Base-by-base conservation (phyloP, 2,329 filamentous ascomycete genomes). In the Blastomyces parvus region DNA sequence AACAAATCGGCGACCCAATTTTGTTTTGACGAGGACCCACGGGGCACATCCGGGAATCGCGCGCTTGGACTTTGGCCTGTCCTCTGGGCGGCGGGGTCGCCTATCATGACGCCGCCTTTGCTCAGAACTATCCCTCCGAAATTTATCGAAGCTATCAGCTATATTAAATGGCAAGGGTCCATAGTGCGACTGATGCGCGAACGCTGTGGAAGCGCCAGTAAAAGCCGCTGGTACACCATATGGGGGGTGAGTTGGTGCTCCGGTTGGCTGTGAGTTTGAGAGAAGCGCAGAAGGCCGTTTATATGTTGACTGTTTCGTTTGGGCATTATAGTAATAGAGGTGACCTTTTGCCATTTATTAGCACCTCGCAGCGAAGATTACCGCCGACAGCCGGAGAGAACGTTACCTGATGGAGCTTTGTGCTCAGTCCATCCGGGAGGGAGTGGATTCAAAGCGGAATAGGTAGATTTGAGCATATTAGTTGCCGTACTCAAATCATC, bases 11-110 rank as follows among this genome's bases (percentile, higher is more conserved):
- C 94, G 83, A 27, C 90, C 90, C 66, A 93, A 86, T 73, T 91
- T 97, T 0, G 94, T 99, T 73, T 88, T 90, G n/a, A 99, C 90
- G 3, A 99, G 80, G 0, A 96, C 77, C 94, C 94, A 99, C 19
- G 91, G 89, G 69, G 89, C 87, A 69, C 86, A 89, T 2, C 88
- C 88, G 0, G 91, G 91, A 56, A 99, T 94, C 6, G 82, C 73
- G 63, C 89, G 84, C 72, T 90, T 92, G 36, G 87, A 86, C 75
- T 88, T 90, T 2, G 94, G 94, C 67, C 88, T 87, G 74, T 97
- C 94, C 56, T 83, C 76, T 0, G 87, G 89, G 66, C 90, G 86
- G n/a, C 83, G 81, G 40, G 86, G 85, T 64, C 86, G 80, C 25
- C 52, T 36, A 57, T 84, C 80, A 59, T 86, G 82, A 68, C 83